Evolutionary conservation across 371 early-diverging fungal genomes (phyloP).

Genomic region (Lichtheimia ornata): DNA sequence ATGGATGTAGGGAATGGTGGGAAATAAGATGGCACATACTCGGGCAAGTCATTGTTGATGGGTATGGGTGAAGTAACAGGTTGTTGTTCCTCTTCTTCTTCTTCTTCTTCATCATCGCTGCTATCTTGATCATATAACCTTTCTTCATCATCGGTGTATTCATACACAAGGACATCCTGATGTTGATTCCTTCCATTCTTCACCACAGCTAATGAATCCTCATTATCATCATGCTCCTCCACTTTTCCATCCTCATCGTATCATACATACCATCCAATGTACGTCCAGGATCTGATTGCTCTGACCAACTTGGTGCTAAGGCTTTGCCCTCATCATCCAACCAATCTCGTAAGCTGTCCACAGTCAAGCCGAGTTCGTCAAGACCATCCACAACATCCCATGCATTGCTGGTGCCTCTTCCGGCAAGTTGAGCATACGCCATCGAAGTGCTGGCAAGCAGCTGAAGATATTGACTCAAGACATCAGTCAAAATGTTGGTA

Average conservation of each 20-base stretch:
- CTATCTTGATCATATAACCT: neutral
- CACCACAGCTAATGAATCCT: conserved; percentile 9
- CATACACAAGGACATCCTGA: conserved; percentile 19
- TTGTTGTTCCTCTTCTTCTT: conserved; percentile 13
- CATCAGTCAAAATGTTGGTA: conserved; percentile 43
- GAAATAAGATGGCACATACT: conserved; percentile 43
- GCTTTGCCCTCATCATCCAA: conserved; percentile 45
- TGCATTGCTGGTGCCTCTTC: conserved; percentile 35
- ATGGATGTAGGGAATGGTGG: conserved; percentile 44
- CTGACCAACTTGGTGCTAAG: conserved; percentile 45
- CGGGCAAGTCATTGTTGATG: conserved; percentile 23
- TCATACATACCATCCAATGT: conserved; percentile 44
- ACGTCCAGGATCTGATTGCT: conserved; percentile 49
- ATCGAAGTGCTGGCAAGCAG: conserved; percentile 39
- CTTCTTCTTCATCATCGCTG: conserved; percentile 17
- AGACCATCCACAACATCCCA: conserved; percentile 40
- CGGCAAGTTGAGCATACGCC: conserved; percentile 45
- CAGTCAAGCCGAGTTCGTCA: conserved; percentile 29
- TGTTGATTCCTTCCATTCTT: conserved; percentile 9
- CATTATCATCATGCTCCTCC: neutral
- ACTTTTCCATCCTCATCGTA: neutral
- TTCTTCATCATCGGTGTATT: conserved; percentile 15
- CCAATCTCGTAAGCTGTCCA: conserved; percentile 34
- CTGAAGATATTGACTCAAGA: conserved; percentile 44
- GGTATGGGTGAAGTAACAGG: conserved; percentile 4